Evolutionary conservation across 2,329 filamentous ascomycete species (phyloP).

Genomic region (Corniculantispora saksenae): DNA sequence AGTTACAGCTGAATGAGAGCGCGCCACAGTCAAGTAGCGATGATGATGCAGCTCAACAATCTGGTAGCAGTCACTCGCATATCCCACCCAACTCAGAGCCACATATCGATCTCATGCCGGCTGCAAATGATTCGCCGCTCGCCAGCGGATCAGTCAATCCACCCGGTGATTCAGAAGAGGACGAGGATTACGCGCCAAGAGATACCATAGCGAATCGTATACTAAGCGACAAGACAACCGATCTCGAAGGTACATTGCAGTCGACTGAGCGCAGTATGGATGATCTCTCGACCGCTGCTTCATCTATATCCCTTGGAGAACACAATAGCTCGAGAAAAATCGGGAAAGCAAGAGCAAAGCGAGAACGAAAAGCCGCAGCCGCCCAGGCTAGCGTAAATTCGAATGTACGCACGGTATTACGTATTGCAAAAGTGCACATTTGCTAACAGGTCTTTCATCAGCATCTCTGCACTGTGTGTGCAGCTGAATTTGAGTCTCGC

Average conservation of each 20-base stretch:
- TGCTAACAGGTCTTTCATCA: slow-evolving; percentile 23
- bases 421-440: background rate
- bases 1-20: slow-evolving; percentile 48
- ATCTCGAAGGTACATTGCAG: background rate
- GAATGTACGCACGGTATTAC: slow-evolving; percentile 22
- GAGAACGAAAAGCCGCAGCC: slow-evolving; percentile 49
- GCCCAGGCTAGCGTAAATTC: slow-evolving; percentile 37
- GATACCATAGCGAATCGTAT: slow-evolving; percentile 45
- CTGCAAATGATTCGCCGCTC: too few relatives aligned
- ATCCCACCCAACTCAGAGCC: background rate
- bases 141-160: background rate
- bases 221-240: background rate
- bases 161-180: background rate
- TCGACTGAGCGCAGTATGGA: background rate
- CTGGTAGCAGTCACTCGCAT: background rate
- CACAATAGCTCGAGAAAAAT: slow-evolving; percentile 39
- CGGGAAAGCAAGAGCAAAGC: slow-evolving; percentile 54
- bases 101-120: background rate
- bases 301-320: slow-evolving; percentile 31
- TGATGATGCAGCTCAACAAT: background rate
- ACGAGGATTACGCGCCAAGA: slow-evolving; percentile 51
- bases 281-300: slow-evolving; percentile 21
- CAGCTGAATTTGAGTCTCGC: slow-evolving; percentile 57
- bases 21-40: background rate
- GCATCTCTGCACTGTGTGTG: slow-evolving; percentile 49